Base-by-base conservation (phyloP, 768 basidiomycete species). In the Calocybe cyanea region DNA sequence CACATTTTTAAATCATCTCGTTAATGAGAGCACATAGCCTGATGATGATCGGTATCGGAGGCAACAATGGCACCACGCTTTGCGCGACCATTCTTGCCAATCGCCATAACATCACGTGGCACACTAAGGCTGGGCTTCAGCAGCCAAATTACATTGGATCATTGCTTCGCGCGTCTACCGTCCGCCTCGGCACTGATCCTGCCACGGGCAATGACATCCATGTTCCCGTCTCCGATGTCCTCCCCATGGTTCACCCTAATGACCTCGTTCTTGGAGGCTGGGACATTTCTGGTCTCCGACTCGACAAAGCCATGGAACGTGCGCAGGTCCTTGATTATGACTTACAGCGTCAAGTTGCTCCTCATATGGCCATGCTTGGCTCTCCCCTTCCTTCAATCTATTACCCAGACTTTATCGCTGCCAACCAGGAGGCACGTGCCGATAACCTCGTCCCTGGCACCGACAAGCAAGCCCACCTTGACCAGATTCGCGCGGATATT, bases 121-220 rank as follows among this genome's bases (percentile, higher is more conserved):
- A 82, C 69, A 98, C 93, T 68, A 97, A 96, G 77, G 70, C 76
- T 25, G 93, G 95, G 40, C 58, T 87, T 50, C 90, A 95, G 69
- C 87, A 85, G 63, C 96, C 96, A 61, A 97, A 99, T 73, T 97
- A 97, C 72, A 92, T 97, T 55, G 95, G 94, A 40, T 97, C 95
- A 17, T 74, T 99, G 58, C 84, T 98, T 46, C 91, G 94, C 51
- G 95, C 94, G 2, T 96, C 93, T 36, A 99, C 96, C 41, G 79
- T 98, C 50, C 83, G 90, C 59, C 78, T 99, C 47, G 96, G 96
- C 35, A 76, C 77, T 44, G 92, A 98, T 54, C 78, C 81, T 31
- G 59, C 64, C 23, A 83, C 83, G 2, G 87, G 87, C 56, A 90
- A 92, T 69, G 96, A 98, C 59, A 80, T 98, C 54, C 78, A 93